A percentile compares a stretch with the other conserved stretches of the same genome.
phyloP scores from a whole-genome alignment of 257 asterid species.

The Lycium ferocissimum region DNA sequence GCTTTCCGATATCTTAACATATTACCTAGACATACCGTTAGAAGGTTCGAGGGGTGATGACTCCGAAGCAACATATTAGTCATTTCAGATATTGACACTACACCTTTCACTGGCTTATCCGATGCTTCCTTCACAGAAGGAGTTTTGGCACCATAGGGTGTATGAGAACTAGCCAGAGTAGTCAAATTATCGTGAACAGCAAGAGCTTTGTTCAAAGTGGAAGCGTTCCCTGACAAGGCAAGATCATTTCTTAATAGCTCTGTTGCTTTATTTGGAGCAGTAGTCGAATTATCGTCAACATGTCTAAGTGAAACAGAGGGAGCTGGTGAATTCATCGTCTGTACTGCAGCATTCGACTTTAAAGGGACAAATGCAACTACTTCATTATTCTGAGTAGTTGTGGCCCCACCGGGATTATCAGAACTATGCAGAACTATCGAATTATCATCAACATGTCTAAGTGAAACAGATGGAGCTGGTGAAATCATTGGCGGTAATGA shows the following conservation, averaged over 20 bases:
- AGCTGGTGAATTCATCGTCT: slow-evolving; percentile 40
- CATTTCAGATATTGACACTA: slow-evolving; percentile 62
- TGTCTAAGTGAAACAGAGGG: slow-evolving; percentile 28
- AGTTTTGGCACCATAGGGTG: slow-evolving; percentile 25
- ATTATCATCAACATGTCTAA: background rate
- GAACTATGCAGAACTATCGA: background rate
- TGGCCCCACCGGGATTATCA: slow-evolving; percentile 19
- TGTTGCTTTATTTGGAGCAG: slow-evolving; percentile 25
- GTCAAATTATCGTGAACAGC: background rate
- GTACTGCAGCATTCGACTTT: slow-evolving; percentile 3
- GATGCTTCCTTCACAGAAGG: slow-evolving; percentile 38
- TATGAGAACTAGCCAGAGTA: background rate
- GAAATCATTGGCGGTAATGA: slow-evolving; percentile 33
- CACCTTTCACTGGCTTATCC: slow-evolving; percentile 48
- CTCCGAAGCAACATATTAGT: slow-evolving; percentile 55
- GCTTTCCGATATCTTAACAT: background rate
- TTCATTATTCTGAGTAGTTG: slow-evolving; percentile 1
- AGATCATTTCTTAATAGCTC: background rate
- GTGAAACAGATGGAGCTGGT: slow-evolving; percentile 35
- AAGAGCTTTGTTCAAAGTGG: too few species aligned
- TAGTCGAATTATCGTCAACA: background rate
- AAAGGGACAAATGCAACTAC: background rate
- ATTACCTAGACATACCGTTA: slow-evolving; percentile 48
- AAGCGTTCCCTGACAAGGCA: background rate
- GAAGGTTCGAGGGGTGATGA: slow-evolving; percentile 39